A percentile compares a stretch with the other conserved stretches of the same genome.
These are phyloP conservation scores for Gossypium herbaceum DNA, from an alignment of 345 rosid genomes.

Conservation along the genomic window DNA sequence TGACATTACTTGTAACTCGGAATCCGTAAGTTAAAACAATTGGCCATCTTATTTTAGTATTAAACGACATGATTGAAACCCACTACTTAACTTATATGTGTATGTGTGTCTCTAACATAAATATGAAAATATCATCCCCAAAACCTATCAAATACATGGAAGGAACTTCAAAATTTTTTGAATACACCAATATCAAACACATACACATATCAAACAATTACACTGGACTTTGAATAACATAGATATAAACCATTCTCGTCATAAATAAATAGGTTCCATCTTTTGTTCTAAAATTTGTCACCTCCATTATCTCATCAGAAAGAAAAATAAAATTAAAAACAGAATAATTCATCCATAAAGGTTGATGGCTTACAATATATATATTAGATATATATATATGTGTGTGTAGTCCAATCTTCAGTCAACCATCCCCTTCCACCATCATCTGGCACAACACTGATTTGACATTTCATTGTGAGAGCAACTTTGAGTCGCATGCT, in stretches of 20 bases:
- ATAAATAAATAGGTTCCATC: slow-evolving; percentile 10
- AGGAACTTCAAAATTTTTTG: background rate
- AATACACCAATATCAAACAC: background rate
- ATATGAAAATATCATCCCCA: background rate
- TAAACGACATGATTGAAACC: too few species aligned
- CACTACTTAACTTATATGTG: too few species aligned
- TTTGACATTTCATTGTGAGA: slow-evolving; percentile 49
- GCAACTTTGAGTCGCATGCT: slow-evolving; percentile 97
- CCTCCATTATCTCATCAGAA: background rate
- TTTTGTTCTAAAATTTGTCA: slow-evolving; percentile 6
- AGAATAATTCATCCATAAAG: slow-evolving; percentile 14
- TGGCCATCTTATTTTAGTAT: too few species aligned
- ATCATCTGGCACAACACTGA: slow-evolving; percentile 12
- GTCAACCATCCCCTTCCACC: slow-evolving; percentile 17
- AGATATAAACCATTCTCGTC: background rate
- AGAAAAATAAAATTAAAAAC: slow-evolving; percentile 17
- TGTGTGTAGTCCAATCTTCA: slow-evolving; percentile 11
- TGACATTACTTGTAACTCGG: too few species aligned
- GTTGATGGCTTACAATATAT: slow-evolving; percentile 25
- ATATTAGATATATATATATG: background rate
- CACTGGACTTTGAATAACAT: background rate
- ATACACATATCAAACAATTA: background rate
- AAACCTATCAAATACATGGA: background rate
- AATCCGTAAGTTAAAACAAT: too few species aligned
- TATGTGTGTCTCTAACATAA: background rate